Percentiles rank a stretch among this genome's conserved stretches.
phyloP scores from a whole-genome alignment of 352 stramenopile species.

The Phytophthora uliginosa region DNA sequence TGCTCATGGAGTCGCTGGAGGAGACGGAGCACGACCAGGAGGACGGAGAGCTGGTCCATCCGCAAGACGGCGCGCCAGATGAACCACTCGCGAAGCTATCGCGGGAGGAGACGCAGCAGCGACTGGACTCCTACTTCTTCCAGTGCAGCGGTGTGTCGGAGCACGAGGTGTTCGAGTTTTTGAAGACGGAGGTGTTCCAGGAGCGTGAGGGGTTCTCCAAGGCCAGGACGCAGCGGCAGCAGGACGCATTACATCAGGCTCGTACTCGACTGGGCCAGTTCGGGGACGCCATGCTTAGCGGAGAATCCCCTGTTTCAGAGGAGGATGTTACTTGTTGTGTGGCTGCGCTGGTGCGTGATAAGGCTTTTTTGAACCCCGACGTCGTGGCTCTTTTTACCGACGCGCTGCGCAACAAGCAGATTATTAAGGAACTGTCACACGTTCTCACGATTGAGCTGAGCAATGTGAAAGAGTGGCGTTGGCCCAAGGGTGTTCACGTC shows the following conservation, averaged over 20 bases:
- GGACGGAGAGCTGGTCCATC: slow-evolving; percentile 19
- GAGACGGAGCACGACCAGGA: slow-evolving; percentile 40
- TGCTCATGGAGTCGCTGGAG: slow-evolving; percentile 51
- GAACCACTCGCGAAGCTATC: slow-evolving; percentile 41
- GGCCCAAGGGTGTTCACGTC: slow-evolving; percentile 46
- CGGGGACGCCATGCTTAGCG: slow-evolving; percentile 34
- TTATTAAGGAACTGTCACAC: slow-evolving; percentile 51
- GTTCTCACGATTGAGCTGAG: slow-evolving; percentile 62
- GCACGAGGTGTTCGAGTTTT: slow-evolving; percentile 44
- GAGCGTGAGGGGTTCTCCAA: slow-evolving; percentile 29
- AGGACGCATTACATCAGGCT: slow-evolving; percentile 28
- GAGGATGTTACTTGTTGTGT: slow-evolving; percentile 39
- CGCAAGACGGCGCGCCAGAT: slow-evolving; percentile 13
- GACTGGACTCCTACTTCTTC: slow-evolving; percentile 59
- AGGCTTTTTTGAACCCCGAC: slow-evolving; percentile 41
- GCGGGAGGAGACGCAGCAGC: slow-evolving; percentile 47
- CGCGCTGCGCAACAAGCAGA: slow-evolving; percentile 38
- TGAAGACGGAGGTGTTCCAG: slow-evolving; percentile 49
- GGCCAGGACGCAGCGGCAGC: slow-evolving; percentile 35
- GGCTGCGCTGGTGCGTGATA: slow-evolving; percentile 41
- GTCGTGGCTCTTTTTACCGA: slow-evolving; percentile 49
- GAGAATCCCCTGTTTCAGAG: slow-evolving; percentile 23
- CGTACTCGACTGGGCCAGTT: slow-evolving; percentile 27
- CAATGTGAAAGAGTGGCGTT: slow-evolving; percentile 53
- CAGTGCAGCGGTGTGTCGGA: slow-evolving; percentile 35